These are phyloP conservation scores for Urostyla sp. DNA, from an alignment of 73 alveolate species.

Conservation along the genomic window DNA sequence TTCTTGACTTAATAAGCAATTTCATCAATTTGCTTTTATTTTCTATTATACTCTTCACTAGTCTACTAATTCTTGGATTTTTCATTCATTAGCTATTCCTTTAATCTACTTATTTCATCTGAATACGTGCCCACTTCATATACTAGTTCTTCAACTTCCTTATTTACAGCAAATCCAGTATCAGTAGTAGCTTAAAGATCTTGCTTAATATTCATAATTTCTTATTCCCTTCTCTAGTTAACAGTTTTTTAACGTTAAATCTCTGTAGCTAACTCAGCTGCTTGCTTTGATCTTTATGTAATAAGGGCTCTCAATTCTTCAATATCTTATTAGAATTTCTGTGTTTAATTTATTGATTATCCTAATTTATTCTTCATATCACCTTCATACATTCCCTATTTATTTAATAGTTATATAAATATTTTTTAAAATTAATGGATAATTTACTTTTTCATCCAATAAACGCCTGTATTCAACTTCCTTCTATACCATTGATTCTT, in stretches of 20 bases:
- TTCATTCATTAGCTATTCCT: neutral
- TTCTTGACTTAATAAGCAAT: no score
- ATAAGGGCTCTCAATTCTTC: neutral
- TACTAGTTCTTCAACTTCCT: constrained; percentile 18
- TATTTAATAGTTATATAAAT: no score
- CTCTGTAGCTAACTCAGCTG: constrained; percentile 34
- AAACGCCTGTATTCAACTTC: constrained; percentile 34
- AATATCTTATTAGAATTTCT: neutral
- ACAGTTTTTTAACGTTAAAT: neutral
- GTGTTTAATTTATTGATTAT: neutral
- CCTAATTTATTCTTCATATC: constrained; percentile 1
- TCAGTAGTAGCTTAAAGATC: neutral
- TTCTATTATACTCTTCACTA: no score
- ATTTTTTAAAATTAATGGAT: neutral
- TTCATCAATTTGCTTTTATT: no score
- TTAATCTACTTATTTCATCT: neutral
- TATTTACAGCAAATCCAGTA: neutral
- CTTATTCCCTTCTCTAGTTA: neutral
- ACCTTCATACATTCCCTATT: constrained; percentile 24
- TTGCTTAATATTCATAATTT: neutral
- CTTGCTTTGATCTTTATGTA: constrained; percentile 1
- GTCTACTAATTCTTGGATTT: no score
- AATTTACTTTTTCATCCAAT: constrained; percentile 17
- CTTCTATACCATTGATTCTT: constrained; percentile 4
- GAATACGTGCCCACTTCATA: neutral